phyloP scores from a whole-genome alignment of 306 rosid species.

The Cucurbita argyrosperma region DNA sequence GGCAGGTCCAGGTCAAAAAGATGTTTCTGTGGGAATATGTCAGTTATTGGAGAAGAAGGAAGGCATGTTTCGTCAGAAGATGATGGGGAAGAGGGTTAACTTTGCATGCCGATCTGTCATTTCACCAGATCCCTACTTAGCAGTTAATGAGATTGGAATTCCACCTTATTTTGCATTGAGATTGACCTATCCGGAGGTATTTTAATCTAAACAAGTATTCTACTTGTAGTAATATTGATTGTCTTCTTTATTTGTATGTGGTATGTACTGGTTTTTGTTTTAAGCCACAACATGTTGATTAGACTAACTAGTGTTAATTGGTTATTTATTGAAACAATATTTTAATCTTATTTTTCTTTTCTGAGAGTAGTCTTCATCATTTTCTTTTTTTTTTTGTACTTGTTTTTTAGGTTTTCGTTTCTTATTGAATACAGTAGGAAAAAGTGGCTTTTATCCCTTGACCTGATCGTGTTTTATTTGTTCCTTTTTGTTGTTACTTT shows the following conservation, averaged over 20 bases:
- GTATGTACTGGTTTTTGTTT: not conserved
- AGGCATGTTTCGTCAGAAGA: slow-evolving; percentile 93
- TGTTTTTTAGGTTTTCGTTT: too few relatives aligned
- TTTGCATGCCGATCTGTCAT: slow-evolving; percentile 96
- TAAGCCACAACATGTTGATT: not conserved
- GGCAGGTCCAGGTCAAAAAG: slow-evolving; percentile 39
- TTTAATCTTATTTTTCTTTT: too few relatives aligned
- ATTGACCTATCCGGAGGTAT: slow-evolving; percentile 89
- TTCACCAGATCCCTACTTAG: slow-evolving; percentile 94
- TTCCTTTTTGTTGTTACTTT: slow-evolving; percentile 3
- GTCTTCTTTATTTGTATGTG: not conserved
- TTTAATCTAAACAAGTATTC: not conserved
- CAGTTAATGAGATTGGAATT: slow-evolving; percentile 95
- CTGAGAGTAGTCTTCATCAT: too few relatives aligned
- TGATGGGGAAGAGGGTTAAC: slow-evolving; percentile 99
- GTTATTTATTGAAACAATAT: too few relatives aligned
- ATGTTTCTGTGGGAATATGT: slow-evolving; percentile 50
- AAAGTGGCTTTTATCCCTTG: too few relatives aligned
- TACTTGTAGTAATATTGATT: not conserved
- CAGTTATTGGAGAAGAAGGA: slow-evolving; percentile 94
- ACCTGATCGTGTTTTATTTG: slow-evolving; percentile 3
- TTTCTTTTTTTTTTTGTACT: too few relatives aligned
- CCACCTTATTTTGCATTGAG: slow-evolving; percentile 82
- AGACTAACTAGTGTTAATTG: not conserved
- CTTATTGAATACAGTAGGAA: too few relatives aligned